These are phyloP conservation scores for Helichrysum umbraculigerum DNA, from an alignment of 129 eudicot genomes.

Conservation along the genomic window DNA sequence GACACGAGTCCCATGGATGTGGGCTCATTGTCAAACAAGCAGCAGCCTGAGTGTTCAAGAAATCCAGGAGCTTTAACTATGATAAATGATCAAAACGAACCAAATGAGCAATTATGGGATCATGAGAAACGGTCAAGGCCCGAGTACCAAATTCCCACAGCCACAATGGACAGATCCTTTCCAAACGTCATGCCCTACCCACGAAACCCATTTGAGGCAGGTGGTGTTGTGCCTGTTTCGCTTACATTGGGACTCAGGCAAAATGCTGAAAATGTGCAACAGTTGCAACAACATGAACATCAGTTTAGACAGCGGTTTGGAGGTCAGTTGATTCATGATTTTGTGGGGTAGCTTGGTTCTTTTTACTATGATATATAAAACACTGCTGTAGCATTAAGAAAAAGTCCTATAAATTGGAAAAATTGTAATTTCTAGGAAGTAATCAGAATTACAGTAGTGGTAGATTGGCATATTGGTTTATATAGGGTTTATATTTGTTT, in stretches of 20 bases:
- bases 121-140: conserved; percentile 61
- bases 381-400: conserved; percentile 23
- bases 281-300: conserved; percentile 50
- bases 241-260: conserved; percentile 83
- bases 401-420: conserved; percentile 17
- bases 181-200: conserved; percentile 54
- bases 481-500: conserved; percentile 18
- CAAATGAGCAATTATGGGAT: conserved; percentile 44
- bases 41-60: conserved; percentile 41
- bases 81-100: conserved; percentile 19
- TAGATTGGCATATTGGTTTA: conserved; percentile 34
- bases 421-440: conserved; percentile 29
- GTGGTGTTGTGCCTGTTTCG: conserved; percentile 69
- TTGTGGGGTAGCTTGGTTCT: conserved; percentile 54
- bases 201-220: conserved; percentile 49
- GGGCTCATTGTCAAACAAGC: conserved; percentile 29
- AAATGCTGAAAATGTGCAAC: conserved; percentile 58
- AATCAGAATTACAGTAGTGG: conserved; percentile 28
- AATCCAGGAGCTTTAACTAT: conserved; percentile 22
- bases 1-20: conserved; percentile 28
- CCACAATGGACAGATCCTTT: conserved; percentile 48
- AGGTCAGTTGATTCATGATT: conserved; percentile 74
- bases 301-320: conserved; percentile 68
- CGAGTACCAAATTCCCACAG: conserved; percentile 44
- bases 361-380: conserved; percentile 17